Conservation (phyloP, 257 asterid genomes). For the Knoxia roxburghii region DNA sequence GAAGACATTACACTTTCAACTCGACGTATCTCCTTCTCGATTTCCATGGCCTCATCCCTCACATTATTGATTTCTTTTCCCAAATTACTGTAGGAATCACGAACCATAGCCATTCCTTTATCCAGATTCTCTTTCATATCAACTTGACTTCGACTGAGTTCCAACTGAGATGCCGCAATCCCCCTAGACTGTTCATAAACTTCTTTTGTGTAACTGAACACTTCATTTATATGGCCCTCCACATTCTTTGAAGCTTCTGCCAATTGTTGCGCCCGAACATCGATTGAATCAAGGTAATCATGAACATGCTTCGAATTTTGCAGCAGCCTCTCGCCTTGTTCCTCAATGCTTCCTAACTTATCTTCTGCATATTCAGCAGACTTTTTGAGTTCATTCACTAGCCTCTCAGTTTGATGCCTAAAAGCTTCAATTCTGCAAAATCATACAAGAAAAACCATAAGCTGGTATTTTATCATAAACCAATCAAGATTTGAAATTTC, state of each 20-base stretch:
- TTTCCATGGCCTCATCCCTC: conserved; percentile 52
- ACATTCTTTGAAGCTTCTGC: conserved; percentile 46
- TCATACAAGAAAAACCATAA: too few relatives aligned
- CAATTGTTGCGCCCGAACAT: conserved; percentile 43
- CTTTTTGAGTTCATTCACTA: conserved; percentile 61
- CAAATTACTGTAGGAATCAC: conserved; percentile 42
- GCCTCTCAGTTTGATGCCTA: conserved; percentile 61
- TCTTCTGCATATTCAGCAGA: conserved; percentile 63
- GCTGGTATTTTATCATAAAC: too few relatives aligned
- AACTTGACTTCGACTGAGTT: conserved; percentile 51
- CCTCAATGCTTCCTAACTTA: conserved; percentile 48
- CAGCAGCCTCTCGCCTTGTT: conserved; percentile 43
- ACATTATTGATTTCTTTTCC: conserved; percentile 47
- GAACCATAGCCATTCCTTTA: conserved; percentile 52
- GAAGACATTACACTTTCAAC: conserved; percentile 63
- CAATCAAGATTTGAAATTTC: background rate
- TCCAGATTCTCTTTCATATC: conserved; percentile 58
- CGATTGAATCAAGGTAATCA: conserved; percentile 50
- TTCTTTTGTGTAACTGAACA: conserved; percentile 45
- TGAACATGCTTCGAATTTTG: conserved; percentile 42
- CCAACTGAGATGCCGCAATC: conserved; percentile 58
- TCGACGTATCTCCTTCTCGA: conserved; percentile 61
- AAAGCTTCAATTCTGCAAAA: conserved; percentile 61
- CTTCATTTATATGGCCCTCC: conserved; percentile 47
- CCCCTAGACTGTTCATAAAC: conserved; percentile 57